Conservation (phyloP, 2,329 filamentous ascomycete genomes). For the Aspergillus fijiensis region DNA sequence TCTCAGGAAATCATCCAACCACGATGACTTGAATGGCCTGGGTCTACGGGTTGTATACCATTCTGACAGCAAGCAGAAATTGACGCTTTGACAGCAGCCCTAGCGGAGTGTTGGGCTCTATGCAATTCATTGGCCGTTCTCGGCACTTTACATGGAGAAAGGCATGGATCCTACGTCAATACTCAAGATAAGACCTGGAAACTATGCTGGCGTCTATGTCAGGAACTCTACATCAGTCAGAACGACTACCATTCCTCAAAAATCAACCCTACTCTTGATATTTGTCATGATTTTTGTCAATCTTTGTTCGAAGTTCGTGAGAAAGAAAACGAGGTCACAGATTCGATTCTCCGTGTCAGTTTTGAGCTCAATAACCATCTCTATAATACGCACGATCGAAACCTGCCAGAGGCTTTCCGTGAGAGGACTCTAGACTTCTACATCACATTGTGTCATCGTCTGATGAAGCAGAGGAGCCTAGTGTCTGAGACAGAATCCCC, state of each 20-base stretch:
- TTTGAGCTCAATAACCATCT: constrained; percentile 95
- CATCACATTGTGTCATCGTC: constrained; percentile 83
- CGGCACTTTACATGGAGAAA: constrained; percentile 77
- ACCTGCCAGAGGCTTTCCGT: constrained; percentile 79
- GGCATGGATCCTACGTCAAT: constrained; percentile 69
- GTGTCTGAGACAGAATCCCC: constrained; percentile 79
- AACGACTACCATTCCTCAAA: constrained; percentile 69
- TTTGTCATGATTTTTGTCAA: constrained; percentile 91
- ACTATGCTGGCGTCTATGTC: constrained; percentile 89
- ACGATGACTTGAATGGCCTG: neutral
- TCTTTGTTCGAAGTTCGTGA: constrained; percentile 82
- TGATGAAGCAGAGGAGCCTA: constrained; percentile 91
- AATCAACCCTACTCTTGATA: constrained; percentile 73
- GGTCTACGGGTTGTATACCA: constrained; percentile 34
- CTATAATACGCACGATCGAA: constrained; percentile 85
- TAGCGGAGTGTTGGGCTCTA: constrained; percentile 88
- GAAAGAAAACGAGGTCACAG: constrained; percentile 72
- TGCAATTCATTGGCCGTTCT: constrained; percentile 87
- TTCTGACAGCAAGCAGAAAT: constrained; percentile 56
- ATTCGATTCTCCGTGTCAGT: constrained; percentile 86
- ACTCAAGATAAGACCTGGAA: constrained; percentile 88
- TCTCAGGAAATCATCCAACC: neutral
- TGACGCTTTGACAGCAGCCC: constrained; percentile 69
- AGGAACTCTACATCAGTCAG: constrained; percentile 79
- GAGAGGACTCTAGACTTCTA: constrained; percentile 93